These are phyloP conservation scores for Arachnomyces sp. DNA, from an alignment of 2,329 filamentous ascomycete species.

Conservation along the genomic window DNA sequence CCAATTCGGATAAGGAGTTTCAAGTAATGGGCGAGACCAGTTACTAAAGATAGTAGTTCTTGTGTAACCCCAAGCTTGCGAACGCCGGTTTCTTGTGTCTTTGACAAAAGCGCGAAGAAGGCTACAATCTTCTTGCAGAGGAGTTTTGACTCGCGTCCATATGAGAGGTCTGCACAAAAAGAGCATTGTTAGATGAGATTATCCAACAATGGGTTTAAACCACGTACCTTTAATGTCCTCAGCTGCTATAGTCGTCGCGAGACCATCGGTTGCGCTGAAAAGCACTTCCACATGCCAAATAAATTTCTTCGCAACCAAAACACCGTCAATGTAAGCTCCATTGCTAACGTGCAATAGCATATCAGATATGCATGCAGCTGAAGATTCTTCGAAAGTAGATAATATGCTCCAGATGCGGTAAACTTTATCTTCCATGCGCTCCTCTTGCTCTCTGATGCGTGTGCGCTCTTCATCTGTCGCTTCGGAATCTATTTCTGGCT, in stretches of 20 bases:
- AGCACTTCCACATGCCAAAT: slow-evolving; percentile 93
- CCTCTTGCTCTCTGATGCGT: slow-evolving; percentile 73
- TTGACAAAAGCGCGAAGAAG: slow-evolving; percentile 90
- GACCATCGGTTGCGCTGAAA: slow-evolving; percentile 76
- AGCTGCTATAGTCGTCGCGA: slow-evolving; percentile 63
- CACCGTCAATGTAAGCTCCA: slow-evolving; percentile 88
- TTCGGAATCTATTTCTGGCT: slow-evolving; percentile 41
- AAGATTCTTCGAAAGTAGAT: slow-evolving; percentile 94
- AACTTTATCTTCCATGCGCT: slow-evolving; percentile 94
- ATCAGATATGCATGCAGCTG: slow-evolving; percentile 94
- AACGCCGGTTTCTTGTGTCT: slow-evolving; percentile 84
- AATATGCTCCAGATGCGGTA: slow-evolving; percentile 97
- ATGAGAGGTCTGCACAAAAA: slow-evolving; percentile 62
- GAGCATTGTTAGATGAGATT: too few species aligned
- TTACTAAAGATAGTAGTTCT: slow-evolving; percentile 94
- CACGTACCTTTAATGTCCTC: slow-evolving; percentile 65
- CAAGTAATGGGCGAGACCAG: slow-evolving; percentile 90
- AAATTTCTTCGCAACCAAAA: slow-evolving; percentile 89
- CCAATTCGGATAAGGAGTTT: slow-evolving; percentile 97
- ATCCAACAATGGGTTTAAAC: too few species aligned
- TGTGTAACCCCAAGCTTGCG: slow-evolving; percentile 92
- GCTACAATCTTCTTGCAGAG: slow-evolving; percentile 99
- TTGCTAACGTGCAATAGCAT: slow-evolving; percentile 99
- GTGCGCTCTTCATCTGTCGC: slow-evolving; percentile 63
- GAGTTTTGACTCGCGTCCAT: slow-evolving; percentile 91